phyloP scores from a whole-genome alignment of 768 basidiomycete genomes.

The Ramaria sp. region DNA sequence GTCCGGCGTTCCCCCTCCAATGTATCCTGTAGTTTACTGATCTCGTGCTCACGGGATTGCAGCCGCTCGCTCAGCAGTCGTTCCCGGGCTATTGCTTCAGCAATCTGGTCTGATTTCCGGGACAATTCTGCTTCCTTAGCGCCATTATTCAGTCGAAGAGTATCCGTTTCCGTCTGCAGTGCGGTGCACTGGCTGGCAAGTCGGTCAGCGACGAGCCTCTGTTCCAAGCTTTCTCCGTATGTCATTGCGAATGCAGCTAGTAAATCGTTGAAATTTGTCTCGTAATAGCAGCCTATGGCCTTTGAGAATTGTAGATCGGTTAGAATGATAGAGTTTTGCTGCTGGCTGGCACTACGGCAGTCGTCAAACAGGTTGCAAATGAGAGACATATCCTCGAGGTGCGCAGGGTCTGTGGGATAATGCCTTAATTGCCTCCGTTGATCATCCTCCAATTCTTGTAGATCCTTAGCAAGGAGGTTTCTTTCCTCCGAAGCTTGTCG shows the following conservation, averaged over 20 bases:
- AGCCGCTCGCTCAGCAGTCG: conserved; percentile 20
- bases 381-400: neutral
- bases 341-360: neutral
- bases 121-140: conserved; percentile 15
- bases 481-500: conserved; percentile 48
- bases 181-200: conserved; percentile 31
- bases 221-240: conserved; percentile 23
- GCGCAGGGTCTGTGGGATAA: too few species aligned
- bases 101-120: conserved; percentile 14
- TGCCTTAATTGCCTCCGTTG: neutral
- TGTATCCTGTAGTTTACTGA: neutral
- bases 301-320: neutral
- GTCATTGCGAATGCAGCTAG: conserved; percentile 20
- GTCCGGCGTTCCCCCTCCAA: conserved; percentile 23
- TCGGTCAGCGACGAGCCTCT: conserved; percentile 30
- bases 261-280: conserved; percentile 25
- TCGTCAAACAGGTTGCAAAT: neutral
- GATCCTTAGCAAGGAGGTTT: conserved; percentile 21
- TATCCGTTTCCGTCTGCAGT: conserved; percentile 26
- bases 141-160: conserved; percentile 14
- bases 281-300: conserved; percentile 27
- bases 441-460: neutral
- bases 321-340: neutral
- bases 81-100: conserved; percentile 13
- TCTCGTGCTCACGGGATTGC: conserved; percentile 5